Evolutionary conservation across 2,329 filamentous ascomycete genomes (phyloP).

Genomic region (Claviceps monticola): DNA sequence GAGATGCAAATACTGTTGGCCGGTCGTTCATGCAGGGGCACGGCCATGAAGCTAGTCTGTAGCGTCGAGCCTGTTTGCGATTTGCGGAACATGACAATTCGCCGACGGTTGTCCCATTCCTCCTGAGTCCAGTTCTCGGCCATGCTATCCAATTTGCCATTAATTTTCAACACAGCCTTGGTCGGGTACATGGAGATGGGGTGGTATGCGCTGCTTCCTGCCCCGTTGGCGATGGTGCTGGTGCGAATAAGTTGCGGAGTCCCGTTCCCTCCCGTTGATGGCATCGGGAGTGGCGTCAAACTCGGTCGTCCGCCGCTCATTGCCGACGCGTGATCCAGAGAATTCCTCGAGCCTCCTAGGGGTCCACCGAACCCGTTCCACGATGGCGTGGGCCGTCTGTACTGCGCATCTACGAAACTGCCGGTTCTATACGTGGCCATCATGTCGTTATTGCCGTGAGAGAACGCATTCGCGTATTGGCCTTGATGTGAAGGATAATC

Average conservation of each 20-base stretch:
- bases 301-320: conserved; percentile 28
- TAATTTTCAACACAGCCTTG: conserved; percentile 75
- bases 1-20: conserved; percentile 87
- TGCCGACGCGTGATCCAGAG: conserved; percentile 25
- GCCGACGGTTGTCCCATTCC: conserved; percentile 63
- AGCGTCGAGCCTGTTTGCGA: conserved; percentile 72
- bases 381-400: conserved; percentile 22
- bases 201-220: conserved; percentile 43
- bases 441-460: conserved; percentile 35
- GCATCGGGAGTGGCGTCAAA: conserved; percentile 34
- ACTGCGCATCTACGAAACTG: conserved; percentile 36
- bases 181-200: conserved; percentile 69
- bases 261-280: conserved; percentile 22
- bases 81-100: conserved; percentile 80
- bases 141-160: conserved; percentile 77
- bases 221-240: conserved; percentile 34
- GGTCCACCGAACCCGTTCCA: conserved; percentile 32
- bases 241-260: conserved; percentile 40
- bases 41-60: conserved; percentile 63
- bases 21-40: conserved; percentile 64
- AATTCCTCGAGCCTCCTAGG: conserved; percentile 26
- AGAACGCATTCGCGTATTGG: conserved; percentile 26
- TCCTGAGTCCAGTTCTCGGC: conserved; percentile 68
- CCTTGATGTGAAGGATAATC: conserved; percentile 30
- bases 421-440: conserved; percentile 39